phyloP scores from a whole-genome alignment of 148 eudicot species.

The Dianthus caryophyllus region DNA sequence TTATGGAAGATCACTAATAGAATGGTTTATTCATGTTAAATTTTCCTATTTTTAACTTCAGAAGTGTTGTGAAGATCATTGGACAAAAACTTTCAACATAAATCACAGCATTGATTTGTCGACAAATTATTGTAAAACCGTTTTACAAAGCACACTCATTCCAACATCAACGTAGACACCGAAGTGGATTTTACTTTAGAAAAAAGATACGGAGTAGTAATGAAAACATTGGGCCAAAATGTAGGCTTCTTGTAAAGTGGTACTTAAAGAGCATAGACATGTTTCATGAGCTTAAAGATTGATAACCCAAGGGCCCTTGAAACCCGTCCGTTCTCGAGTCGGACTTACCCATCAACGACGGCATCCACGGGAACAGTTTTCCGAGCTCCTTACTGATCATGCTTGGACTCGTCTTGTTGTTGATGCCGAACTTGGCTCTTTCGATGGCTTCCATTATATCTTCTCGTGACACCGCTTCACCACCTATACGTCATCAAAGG shows the following conservation, averaged over 20 bases:
- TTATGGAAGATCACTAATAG: too few relatives aligned
- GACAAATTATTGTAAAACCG: too few relatives aligned
- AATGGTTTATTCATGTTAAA: too few relatives aligned
- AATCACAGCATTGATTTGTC: too few relatives aligned
- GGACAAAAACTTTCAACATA: too few relatives aligned
- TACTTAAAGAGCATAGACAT: neutral
- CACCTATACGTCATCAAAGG: slow-evolving; percentile 39
- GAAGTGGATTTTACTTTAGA: too few relatives aligned
- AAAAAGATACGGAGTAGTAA: too few relatives aligned
- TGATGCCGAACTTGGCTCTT: slow-evolving; percentile 89
- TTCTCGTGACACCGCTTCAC: slow-evolving; percentile 74
- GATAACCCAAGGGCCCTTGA: slow-evolving; percentile 72
- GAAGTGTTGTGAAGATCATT: too few relatives aligned
- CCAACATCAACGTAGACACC: too few relatives aligned
- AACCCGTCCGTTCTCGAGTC: slow-evolving; percentile 31
- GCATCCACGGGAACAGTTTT: slow-evolving; percentile 90
- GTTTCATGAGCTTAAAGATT: slow-evolving; percentile 59
- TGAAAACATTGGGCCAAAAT: neutral
- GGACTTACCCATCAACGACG: slow-evolving; percentile 51
- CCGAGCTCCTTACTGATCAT: slow-evolving; percentile 61
- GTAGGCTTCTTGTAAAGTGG: too few relatives aligned
- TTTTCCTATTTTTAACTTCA: too few relatives aligned
- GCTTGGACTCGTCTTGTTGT: slow-evolving; percentile 32
- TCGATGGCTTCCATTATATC: slow-evolving; percentile 94
- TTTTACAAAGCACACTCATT: too few relatives aligned